Evolutionary conservation across 2,329 filamentous ascomycete genomes (phyloP).

Genomic region (Claviceps purpurea): DNA sequence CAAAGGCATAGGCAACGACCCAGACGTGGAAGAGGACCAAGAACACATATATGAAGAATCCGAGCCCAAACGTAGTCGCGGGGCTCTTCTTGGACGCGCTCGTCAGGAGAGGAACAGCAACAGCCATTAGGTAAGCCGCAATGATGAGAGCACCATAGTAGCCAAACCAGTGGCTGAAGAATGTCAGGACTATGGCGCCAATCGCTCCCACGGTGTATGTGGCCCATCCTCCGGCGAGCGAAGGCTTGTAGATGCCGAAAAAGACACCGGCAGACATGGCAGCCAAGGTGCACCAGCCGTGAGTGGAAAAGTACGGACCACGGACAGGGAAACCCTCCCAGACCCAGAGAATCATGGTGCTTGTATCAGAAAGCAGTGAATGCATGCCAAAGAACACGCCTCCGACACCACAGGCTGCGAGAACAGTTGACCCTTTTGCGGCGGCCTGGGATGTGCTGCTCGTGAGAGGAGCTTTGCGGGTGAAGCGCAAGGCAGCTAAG

Average conservation of each 20-base stretch:
- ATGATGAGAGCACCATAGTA: constrained; percentile 72
- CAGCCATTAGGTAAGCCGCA: constrained; percentile 69
- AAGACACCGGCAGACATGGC: constrained; percentile 76
- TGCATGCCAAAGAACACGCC: constrained; percentile 83
- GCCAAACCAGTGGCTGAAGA: constrained; percentile 70
- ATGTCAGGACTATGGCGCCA: constrained; percentile 67
- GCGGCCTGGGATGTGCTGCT: constrained; percentile 22
- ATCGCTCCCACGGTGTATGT: constrained; percentile 65
- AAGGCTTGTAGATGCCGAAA: constrained; percentile 60
- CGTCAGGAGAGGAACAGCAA: constrained; percentile 60
- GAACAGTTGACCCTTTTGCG: constrained; percentile 49
- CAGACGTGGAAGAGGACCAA: constrained; percentile 95
- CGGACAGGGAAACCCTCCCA: constrained; percentile 93
- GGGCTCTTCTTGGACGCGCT: constrained; percentile 67
- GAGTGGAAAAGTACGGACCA: constrained; percentile 77
- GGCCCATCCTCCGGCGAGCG: constrained; percentile 62
- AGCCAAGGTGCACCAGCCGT: constrained; percentile 74
- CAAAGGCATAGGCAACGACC: constrained; percentile 97
- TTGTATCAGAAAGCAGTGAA: constrained; percentile 87
- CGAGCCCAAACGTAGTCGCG: constrained; percentile 70
- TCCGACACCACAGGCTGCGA: constrained; percentile 66
- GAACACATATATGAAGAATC: constrained; percentile 85
- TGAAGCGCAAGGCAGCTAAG: constrained; percentile 63
- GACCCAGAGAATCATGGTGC: constrained; percentile 97
- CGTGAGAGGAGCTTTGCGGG: constrained; percentile 45